Percentiles rank a stretch among this genome's conserved stretches.
These are phyloP conservation scores for Melampsora americana DNA, from an alignment of 1,284 basidiomycete species.

Conservation along the genomic window DNA sequence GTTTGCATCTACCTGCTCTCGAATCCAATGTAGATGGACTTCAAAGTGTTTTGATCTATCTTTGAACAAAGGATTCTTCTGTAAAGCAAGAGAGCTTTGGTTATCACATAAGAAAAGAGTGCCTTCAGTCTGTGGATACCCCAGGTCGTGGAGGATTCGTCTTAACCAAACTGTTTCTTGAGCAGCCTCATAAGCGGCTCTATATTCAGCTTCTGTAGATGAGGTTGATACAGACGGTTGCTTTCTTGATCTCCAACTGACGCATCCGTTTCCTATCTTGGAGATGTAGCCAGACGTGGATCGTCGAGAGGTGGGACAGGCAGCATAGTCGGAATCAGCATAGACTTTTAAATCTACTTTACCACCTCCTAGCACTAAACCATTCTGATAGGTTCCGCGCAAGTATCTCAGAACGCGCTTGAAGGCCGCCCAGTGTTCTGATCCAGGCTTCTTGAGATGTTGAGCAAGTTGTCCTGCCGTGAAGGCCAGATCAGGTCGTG, in stretches of 20 bases:
- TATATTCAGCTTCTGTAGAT: constrained; percentile 5
- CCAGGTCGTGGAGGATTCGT: too few relatives aligned
- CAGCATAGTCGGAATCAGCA: too few relatives aligned
- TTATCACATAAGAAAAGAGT: too few relatives aligned
- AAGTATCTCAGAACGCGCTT: too few relatives aligned
- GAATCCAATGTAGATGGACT: too few relatives aligned
- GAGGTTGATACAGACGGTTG: not conserved
- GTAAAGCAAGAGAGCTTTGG: too few relatives aligned
- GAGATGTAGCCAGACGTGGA: not conserved
- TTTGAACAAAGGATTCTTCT: too few relatives aligned
- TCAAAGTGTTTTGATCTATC: too few relatives aligned
- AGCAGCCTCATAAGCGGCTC: not conserved
- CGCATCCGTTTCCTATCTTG: not conserved
- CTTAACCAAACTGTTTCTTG: not conserved
- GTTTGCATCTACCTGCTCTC: too few relatives aligned
- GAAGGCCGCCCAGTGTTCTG: too few relatives aligned
- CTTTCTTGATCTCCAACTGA: constrained; percentile 21
- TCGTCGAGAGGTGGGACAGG: not conserved
- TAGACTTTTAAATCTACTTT: not conserved
- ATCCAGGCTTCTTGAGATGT: too few relatives aligned
- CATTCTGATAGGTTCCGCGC: not conserved
- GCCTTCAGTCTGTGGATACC: too few relatives aligned
- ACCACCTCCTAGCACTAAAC: not conserved
- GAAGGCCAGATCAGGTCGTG: constrained; percentile 11
- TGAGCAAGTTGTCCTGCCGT: not conserved